Evolutionary conservation across 2,329 filamentous ascomycete genomes (phyloP).

Genomic region (Diaporthe aspalathi): DNA sequence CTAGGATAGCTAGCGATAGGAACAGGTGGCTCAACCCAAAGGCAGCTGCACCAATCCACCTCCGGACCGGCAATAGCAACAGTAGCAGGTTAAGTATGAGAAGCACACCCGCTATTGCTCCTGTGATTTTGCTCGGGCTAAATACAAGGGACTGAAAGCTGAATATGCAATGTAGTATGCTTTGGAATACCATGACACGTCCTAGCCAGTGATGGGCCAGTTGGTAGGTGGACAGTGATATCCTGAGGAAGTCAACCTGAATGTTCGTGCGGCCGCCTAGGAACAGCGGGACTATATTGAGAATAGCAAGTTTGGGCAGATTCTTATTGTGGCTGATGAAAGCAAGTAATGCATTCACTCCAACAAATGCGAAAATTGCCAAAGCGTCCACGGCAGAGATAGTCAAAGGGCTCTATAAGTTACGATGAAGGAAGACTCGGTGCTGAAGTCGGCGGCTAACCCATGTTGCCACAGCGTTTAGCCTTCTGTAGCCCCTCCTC

Average conservation of each 20-base stretch:
- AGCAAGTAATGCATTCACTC: neutral
- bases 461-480: neutral
- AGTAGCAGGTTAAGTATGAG: neutral
- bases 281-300: conserved; percentile 1
- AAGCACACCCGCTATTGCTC: neutral
- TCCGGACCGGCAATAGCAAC: neutral
- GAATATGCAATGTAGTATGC: neutral
- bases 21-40: neutral
- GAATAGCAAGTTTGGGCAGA: neutral
- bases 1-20: neutral
- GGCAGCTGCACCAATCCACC: neutral
- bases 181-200: neutral
- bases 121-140: neutral
- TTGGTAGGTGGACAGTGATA: neutral
- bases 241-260: neutral
- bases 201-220: neutral
- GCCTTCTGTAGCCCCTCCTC: neutral
- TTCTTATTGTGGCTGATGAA: neutral
- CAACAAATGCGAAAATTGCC: neutral
- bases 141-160: neutral
- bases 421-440: neutral
- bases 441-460: neutral
- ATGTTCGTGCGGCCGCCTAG: conserved; percentile 1
- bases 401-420: neutral
- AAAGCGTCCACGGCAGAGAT: neutral